Evolutionary conservation across 2,329 filamentous ascomycete species (phyloP), one percentile per base, ranked within the genome.

Genomic region (Aspergillus pseudoterreus): DNA sequence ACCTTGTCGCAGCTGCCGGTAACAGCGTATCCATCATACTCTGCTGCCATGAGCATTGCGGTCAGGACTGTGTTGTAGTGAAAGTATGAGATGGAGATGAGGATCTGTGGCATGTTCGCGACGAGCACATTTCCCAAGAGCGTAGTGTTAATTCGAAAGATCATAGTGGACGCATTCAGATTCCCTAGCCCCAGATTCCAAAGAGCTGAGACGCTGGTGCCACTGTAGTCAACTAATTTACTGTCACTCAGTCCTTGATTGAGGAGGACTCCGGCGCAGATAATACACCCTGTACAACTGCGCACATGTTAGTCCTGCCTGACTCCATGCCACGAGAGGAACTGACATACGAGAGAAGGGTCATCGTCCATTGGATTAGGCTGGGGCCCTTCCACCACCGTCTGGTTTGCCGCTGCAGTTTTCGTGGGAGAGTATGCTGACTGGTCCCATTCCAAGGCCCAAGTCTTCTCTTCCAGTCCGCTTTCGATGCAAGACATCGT

Each of bases 21-120:
- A 2, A 48, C 21, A 5, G 32, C 27, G 32, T 50, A 54, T 22
- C 19, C 6, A 39, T 46, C 44, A n/a, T 50, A 54, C 27, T 54
- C 47, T 1, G 66, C 58, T 0, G 71, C 72, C 0, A 75, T 63
- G 0, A 78, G 66, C 64, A 81, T 78, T 3, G 61, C 67, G 0
- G 76, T 82, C 19, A 68, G 59, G 4, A 72, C 53, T 4, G 52
- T 50, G 49, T 72, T 72, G 53, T 66, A 70, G 10, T 61, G 50
- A 19, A 66, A 63, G 36, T 71, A 73, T 22, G 65, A 51, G 12
- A 67, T 38, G 0, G 69, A 69, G 2, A 72, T 49, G 0, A 66
- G 11, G 0, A 69, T 22, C 53, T 74, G 67, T 1, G 65, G 63
- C 0, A 52, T 55, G 32, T 71, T 71, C 12, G 63, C 60, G 9